Evolutionary conservation across 805 yeast species (phyloP).

Genomic region (Yarrowia sp.): DNA sequence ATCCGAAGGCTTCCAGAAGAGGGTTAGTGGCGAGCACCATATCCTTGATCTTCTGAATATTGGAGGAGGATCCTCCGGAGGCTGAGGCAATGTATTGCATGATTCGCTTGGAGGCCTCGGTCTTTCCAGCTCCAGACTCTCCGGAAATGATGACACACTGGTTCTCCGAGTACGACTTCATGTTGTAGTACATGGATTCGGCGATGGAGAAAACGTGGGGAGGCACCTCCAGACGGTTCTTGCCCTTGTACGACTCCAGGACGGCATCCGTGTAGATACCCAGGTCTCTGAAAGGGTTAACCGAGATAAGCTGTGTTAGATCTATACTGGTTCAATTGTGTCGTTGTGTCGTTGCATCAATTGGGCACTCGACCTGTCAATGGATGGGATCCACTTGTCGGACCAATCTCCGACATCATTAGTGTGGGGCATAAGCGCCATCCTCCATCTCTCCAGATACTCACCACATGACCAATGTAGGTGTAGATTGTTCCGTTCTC

Average conservation of each 20-base stretch:
- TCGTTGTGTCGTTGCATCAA: background rate
- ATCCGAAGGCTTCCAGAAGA: slow-evolving; percentile 82
- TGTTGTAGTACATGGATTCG: slow-evolving; percentile 91
- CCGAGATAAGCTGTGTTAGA: slow-evolving; percentile 62
- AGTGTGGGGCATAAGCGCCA: background rate
- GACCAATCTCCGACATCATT: background rate
- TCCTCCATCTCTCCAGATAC: slow-evolving; percentile 17
- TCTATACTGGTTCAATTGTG: background rate
- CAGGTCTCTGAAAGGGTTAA: slow-evolving; percentile 92
- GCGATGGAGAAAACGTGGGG: slow-evolving; percentile 99
- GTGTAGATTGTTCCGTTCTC: slow-evolving; percentile 80
- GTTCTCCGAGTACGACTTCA: slow-evolving; percentile 89
- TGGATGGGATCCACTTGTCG: background rate
- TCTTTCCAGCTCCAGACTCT: slow-evolving; percentile 97
- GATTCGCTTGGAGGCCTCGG: slow-evolving; percentile 96
- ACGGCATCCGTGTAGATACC: slow-evolving; percentile 88
- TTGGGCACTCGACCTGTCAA: background rate
- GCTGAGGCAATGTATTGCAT: slow-evolving; percentile 94
- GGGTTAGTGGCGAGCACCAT: slow-evolving; percentile 98
- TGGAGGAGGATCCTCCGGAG: slow-evolving; percentile 61
- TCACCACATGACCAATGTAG: slow-evolving; percentile 41
- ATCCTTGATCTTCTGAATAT: slow-evolving; percentile 85
- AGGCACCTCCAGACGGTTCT: slow-evolving; percentile 89
- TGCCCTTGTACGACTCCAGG: slow-evolving; percentile 75
- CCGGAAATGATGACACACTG: slow-evolving; percentile 98